Conservation (phyloP, 352 stramenopile genomes). For the Pythium vanterpoolii region DNA sequence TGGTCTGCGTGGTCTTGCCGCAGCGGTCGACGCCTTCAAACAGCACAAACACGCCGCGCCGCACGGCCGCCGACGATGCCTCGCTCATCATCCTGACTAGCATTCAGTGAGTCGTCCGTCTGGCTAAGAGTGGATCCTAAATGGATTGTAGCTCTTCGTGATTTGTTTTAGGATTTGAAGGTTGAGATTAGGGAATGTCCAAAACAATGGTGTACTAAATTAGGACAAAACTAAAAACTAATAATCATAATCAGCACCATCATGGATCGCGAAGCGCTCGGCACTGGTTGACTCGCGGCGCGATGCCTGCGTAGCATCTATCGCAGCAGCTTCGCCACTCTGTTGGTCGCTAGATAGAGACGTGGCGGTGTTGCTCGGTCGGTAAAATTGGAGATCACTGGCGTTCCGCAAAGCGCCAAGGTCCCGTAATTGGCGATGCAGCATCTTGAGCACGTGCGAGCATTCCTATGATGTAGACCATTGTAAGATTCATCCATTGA, state of each 20-base stretch:
- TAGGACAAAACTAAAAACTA: background rate
- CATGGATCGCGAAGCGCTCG: conserved; percentile 1
- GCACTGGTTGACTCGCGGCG: background rate
- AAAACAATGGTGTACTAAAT: background rate
- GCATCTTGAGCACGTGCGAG: conserved; percentile 65
- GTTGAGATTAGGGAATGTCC: background rate
- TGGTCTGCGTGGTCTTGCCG: conserved; percentile 99
- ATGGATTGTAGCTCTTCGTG: background rate
- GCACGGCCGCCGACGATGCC: background rate
- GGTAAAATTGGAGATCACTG: conserved; percentile 30
- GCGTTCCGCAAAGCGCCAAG: conserved; percentile 39
- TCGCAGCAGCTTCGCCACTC: background rate
- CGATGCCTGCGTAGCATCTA: background rate
- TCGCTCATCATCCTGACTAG: background rate
- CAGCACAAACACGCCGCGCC: conserved; percentile 97
- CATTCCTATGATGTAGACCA: conserved; percentile 53
- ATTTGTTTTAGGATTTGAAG: background rate
- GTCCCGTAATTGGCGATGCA: conserved; percentile 66
- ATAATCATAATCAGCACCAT: conserved; percentile 14
- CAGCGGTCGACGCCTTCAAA: conserved; percentile 99
- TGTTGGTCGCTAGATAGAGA: background rate
- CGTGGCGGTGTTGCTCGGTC: background rate
- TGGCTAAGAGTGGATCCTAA: background rate
- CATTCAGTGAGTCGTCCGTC: background rate
- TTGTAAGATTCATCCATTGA: background rate